A percentile compares a stretch with the other conserved stretches of the same genome.
phyloP scores from a whole-genome alignment of 441 rosid genomes.

The Erysimum pusillum region DNA sequence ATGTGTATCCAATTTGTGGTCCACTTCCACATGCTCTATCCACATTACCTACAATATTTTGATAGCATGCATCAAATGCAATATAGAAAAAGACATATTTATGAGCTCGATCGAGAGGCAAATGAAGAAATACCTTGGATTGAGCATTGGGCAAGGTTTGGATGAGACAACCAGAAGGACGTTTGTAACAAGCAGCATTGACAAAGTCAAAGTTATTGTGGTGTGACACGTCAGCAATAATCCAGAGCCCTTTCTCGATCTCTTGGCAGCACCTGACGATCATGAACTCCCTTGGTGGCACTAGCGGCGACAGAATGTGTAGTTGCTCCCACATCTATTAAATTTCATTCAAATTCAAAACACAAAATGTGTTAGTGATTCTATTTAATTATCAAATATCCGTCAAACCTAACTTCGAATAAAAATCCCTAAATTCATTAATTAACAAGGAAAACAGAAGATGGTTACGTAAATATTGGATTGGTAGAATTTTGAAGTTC shows the following conservation, averaged over 20 bases:
- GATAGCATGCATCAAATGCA: neutral
- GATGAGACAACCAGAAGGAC: conserved; percentile 91
- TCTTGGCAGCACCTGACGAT: conserved; percentile 68
- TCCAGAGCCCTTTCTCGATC: conserved; percentile 62
- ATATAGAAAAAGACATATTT: neutral
- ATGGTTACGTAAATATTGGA: neutral
- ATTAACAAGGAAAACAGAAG: neutral
- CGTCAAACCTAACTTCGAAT: too few species aligned
- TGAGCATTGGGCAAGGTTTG: conserved; percentile 60
- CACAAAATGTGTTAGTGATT: neutral
- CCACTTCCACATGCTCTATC: conserved; percentile 85
- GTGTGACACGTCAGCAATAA: conserved; percentile 65
- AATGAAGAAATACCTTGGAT: conserved; percentile 50
- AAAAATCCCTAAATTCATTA: neutral
- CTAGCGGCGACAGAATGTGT: conserved; percentile 78
- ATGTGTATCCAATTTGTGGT: conserved; percentile 60
- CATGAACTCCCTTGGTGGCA: conserved; percentile 66
- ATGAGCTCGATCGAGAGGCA: conserved; percentile 6
- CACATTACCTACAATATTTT: conserved; percentile 61
- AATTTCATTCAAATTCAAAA: conserved; percentile 10
- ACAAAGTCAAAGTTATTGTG: conserved; percentile 7
- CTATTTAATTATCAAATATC: too few species aligned
- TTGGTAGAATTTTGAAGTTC: conserved; percentile 4
- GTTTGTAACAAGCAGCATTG: conserved; percentile 54
- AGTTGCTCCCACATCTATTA: conserved; percentile 62